Percentiles rank a stretch among this genome's conserved stretches.
These are phyloP conservation scores for Phoma sp. DNA, from an alignment of 2,329 filamentous ascomycete species.

Conservation along the genomic window DNA sequence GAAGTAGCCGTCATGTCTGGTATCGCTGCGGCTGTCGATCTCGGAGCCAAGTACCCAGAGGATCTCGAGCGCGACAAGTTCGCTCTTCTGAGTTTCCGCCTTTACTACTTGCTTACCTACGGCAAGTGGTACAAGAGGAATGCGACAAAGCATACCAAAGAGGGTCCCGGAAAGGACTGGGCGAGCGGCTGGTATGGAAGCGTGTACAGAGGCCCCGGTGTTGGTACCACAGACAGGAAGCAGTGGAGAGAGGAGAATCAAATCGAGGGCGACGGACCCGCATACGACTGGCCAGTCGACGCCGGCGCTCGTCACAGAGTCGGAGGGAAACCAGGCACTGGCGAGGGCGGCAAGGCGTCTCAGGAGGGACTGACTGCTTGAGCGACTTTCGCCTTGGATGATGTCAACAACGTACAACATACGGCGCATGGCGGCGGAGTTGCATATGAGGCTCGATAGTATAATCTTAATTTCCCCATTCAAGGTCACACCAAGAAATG, in stretches of 20 bases:
- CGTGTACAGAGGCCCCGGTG: constrained; percentile 65
- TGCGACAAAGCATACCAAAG: constrained; percentile 50
- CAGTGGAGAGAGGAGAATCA: constrained; percentile 60
- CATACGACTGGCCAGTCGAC: constrained; percentile 20
- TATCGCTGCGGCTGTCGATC: constrained; percentile 71
- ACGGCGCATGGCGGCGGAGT: not conserved
- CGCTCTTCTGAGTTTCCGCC: constrained; percentile 64
- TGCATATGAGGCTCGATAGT: constrained; percentile 6
- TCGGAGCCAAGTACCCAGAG: constrained; percentile 69
- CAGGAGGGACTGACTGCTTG: constrained; percentile 13
- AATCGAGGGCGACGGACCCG: constrained; percentile 23
- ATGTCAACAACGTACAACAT: not conserved
- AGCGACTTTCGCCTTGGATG: not conserved
- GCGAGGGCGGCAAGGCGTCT: constrained; percentile 14
- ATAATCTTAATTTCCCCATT: constrained; percentile 3
- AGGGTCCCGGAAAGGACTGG: constrained; percentile 61
- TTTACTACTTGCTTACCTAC: constrained; percentile 67
- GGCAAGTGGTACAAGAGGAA: constrained; percentile 64
- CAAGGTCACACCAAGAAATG: not conserved
- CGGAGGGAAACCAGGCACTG: constrained; percentile 9
- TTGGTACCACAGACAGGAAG: constrained; percentile 58
- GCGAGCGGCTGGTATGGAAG: constrained; percentile 65
- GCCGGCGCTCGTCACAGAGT: constrained; percentile 20
- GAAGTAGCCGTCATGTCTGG: constrained; percentile 74
- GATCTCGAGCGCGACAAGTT: constrained; percentile 68